Base-by-base conservation (phyloP, 2,329 filamentous ascomycete species). In the Teratosphaeria destructans region DNA sequence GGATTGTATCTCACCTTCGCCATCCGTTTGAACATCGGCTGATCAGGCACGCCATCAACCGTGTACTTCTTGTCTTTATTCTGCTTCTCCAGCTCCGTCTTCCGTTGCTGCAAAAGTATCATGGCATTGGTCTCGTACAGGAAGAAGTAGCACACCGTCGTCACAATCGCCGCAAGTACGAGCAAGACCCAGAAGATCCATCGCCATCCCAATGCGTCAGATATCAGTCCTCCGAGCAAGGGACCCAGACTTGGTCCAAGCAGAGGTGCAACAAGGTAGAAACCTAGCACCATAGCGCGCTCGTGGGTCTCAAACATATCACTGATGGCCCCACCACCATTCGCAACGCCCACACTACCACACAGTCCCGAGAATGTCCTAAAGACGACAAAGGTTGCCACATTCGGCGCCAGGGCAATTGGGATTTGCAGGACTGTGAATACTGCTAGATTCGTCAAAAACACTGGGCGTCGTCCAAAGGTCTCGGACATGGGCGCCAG, bases 221-320 rank as follows among this genome's bases (percentile, higher is more conserved):
- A 23, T 10, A 49, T n/a, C 43, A 49, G 19, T 7, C 43, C 43
- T 49, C 43, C 43, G 3, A 49, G 23, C 16, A 49, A 23, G 1
- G 43, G 43, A 49, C 43, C 16, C 8, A 49, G 43, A 49, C 43
- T 49, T 23, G 43, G 43, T 49, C 43, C 43, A 49, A 49, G 43
- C 43, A 49, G n/a, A 49, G 43, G 43, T n/a, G 43, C 43, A 7
- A 49, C 19, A 10, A 49, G 43, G 19, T 49, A 49, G n/a, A 49
- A 49, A 4, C 43, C 43, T 1, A 49, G 43, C 5, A 49, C 43
- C 43, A 49, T 49, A 10, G 76, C 72, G 61, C 79, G 68, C 61
- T 79, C 74, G 35, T 66, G 72, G 0, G 75, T 74, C 12, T 72
- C 63, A 57, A 79, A 80, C 77, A 80, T 80, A 57, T 80, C 79